Evolutionary conservation across 768 basidiomycete species (phyloP).

Genomic region (Phanerochaete carnosa): DNA sequence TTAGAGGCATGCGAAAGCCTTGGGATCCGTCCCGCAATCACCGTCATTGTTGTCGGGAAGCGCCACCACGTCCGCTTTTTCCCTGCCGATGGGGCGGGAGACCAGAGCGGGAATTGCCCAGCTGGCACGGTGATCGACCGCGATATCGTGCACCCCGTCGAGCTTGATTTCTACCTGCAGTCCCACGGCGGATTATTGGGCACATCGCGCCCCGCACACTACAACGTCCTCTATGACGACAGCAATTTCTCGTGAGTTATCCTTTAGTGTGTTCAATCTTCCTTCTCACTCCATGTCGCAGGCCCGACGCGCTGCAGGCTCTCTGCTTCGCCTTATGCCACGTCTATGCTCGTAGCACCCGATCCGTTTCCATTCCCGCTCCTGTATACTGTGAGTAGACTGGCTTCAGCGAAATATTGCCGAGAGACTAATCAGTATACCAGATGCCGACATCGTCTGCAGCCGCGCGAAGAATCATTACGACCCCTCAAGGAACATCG

Average conservation of each 20-base stretch:
- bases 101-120: slow-evolving; percentile 68
- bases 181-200: slow-evolving; percentile 77
- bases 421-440: neutral
- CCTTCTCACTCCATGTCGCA: slow-evolving; percentile 18
- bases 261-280: neutral
- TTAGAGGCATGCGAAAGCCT: slow-evolving; percentile 57
- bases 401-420: neutral
- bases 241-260: slow-evolving; percentile 56
- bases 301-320: slow-evolving; percentile 65
- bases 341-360: slow-evolving; percentile 75
- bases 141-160: slow-evolving; percentile 65
- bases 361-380: slow-evolving; percentile 79
- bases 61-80: slow-evolving; percentile 69
- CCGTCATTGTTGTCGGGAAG: slow-evolving; percentile 78
- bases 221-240: slow-evolving; percentile 48
- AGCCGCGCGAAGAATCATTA: slow-evolving; percentile 80
- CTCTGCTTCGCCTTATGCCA: slow-evolving; percentile 77
- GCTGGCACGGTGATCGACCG: slow-evolving; percentile 79
- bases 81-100: slow-evolving; percentile 39
- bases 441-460: slow-evolving; percentile 78
- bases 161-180: slow-evolving; percentile 77
- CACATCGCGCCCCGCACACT: slow-evolving; percentile 67
- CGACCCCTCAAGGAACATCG: slow-evolving; percentile 51
- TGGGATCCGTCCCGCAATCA: slow-evolving; percentile 62
- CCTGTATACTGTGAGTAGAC: slow-evolving; percentile 69